phyloP scores from a whole-genome alignment of 2,329 filamentous ascomycete species.

The Graphiopsis chlorocephala region DNA sequence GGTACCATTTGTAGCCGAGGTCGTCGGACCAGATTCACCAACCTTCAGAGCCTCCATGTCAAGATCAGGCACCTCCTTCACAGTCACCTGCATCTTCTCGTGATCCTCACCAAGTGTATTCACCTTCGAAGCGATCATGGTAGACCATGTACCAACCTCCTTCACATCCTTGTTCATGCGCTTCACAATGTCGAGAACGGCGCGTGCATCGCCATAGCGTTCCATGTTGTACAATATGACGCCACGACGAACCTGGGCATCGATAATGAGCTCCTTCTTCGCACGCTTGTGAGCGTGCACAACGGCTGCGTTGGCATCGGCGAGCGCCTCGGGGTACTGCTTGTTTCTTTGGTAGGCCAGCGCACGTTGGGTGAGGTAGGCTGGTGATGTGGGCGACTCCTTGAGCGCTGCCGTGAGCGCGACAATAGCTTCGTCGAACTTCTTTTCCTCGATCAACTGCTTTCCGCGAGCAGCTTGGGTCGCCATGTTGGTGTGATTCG shows the following conservation, averaged over 20 bases:
- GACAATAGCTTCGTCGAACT: conserved; percentile 66
- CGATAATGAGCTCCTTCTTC: conserved; percentile 70
- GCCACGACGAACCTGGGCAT: conserved; percentile 78
- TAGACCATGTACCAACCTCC: conserved; percentile 56
- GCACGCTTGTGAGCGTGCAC: conserved; percentile 69
- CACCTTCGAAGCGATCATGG: conserved; percentile 54
- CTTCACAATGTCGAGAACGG: conserved; percentile 61
- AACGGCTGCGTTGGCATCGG: conserved; percentile 51
- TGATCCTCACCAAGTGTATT: conserved; percentile 50
- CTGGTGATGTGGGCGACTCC: conserved; percentile 62
- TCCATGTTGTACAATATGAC: conserved; percentile 69
- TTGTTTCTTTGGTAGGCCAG: conserved; percentile 68
- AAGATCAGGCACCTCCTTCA: conserved; percentile 54
- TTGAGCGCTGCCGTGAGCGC: conserved; percentile 66
- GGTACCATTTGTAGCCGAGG: conserved; percentile 38
- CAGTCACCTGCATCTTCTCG: conserved; percentile 43
- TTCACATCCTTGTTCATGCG: conserved; percentile 54
- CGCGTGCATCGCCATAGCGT: conserved; percentile 71
- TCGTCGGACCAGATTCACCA: neutral
- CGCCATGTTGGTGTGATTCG: conserved; percentile 38
- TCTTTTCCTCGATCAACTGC: conserved; percentile 58
- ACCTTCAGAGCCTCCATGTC: conserved; percentile 6
- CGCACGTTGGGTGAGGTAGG: conserved; percentile 79
- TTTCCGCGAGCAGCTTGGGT: conserved; percentile 56
- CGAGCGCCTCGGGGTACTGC: conserved; percentile 45